Percentiles rank a stretch among this genome's conserved stretches.
phyloP scores from a whole-genome alignment of 2,329 filamentous ascomycete species.

The Monilinia aucupariae region DNA sequence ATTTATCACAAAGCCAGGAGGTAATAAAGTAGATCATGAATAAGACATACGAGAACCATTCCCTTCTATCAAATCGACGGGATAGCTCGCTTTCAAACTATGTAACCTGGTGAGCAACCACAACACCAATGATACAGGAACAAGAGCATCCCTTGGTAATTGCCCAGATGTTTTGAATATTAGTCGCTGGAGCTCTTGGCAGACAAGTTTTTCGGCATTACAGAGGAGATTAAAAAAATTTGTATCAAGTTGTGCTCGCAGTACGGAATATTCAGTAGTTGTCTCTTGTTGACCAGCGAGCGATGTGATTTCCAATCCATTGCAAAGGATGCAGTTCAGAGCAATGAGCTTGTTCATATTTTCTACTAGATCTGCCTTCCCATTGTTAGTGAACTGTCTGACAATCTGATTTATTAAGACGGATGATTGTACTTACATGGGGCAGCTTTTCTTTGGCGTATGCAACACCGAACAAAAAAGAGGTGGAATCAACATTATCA shows the following conservation, averaged over 20 bases:
- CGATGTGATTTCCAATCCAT: constrained; percentile 21
- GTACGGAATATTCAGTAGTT: background rate
- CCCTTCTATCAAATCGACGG: constrained; percentile 21
- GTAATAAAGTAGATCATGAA: background rate
- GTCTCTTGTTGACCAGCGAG: background rate
- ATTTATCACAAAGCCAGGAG: background rate
- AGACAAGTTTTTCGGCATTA: constrained; percentile 24
- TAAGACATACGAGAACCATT: constrained; percentile 19
- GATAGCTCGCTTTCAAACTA: constrained; percentile 23
- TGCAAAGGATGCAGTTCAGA: constrained; percentile 25
- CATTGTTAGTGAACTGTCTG: background rate
- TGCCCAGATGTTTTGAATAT: constrained; percentile 28
- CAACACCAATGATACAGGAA: constrained; percentile 29
- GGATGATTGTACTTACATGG: constrained; percentile 15
- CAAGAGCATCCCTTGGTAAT: constrained; percentile 24
- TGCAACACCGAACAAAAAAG: constrained; percentile 25
- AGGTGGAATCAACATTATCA: background rate
- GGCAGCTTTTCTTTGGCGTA: constrained; percentile 28
- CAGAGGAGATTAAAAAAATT: constrained; percentile 28
- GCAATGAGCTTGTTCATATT: constrained; percentile 15
- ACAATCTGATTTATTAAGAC: background rate
- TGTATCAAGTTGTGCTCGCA: constrained; percentile 29
- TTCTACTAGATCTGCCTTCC: constrained; percentile 11
- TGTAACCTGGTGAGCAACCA: constrained; percentile 28
- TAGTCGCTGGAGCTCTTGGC: constrained; percentile 26